These are phyloP conservation scores for Trametes villosa DNA, from an alignment of 768 basidiomycete species.

Conservation along the genomic window DNA sequence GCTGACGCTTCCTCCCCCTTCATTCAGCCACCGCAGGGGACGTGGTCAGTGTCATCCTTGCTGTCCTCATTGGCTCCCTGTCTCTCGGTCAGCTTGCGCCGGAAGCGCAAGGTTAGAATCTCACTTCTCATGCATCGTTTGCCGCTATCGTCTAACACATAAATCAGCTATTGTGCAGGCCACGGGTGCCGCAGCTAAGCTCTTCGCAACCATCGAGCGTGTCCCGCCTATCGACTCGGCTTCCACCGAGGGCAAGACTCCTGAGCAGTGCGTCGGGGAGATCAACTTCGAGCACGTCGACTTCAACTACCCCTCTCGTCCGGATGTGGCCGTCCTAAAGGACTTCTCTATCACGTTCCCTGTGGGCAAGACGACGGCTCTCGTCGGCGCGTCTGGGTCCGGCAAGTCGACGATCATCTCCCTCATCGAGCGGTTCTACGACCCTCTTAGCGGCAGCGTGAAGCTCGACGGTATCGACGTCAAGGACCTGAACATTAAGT, in stretches of 20 bases:
- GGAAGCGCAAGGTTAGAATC: conserved; percentile 71
- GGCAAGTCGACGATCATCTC: conserved; percentile 79
- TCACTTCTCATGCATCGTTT: neutral
- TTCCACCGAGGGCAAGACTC: conserved; percentile 65
- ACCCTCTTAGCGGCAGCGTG: conserved; percentile 69
- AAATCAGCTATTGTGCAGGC: conserved; percentile 70
- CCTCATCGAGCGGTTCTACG: conserved; percentile 88
- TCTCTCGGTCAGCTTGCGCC: conserved; percentile 84
- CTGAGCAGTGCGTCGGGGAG: conserved; percentile 67
- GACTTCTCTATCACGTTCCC: conserved; percentile 66
- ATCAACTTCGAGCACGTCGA: conserved; percentile 72
- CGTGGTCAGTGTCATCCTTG: conserved; percentile 82
- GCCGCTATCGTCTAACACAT: neutral
- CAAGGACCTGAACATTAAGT: conserved; percentile 77
- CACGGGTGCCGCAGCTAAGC: conserved; percentile 83
- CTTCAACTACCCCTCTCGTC: conserved; percentile 89
- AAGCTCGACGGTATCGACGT: conserved; percentile 77
- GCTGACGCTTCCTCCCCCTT: neutral
- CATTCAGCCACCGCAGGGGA: conserved; percentile 61
- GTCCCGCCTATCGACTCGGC: conserved; percentile 86
- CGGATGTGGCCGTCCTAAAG: conserved; percentile 77
- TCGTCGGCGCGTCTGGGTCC: conserved; percentile 80
- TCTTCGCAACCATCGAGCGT: conserved; percentile 87
- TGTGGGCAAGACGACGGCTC: conserved; percentile 75
- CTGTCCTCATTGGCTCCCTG: conserved; percentile 89